Conservation (phyloP, 2,329 filamentous ascomycete genomes). For the Fusarium verticillioides region DNA sequence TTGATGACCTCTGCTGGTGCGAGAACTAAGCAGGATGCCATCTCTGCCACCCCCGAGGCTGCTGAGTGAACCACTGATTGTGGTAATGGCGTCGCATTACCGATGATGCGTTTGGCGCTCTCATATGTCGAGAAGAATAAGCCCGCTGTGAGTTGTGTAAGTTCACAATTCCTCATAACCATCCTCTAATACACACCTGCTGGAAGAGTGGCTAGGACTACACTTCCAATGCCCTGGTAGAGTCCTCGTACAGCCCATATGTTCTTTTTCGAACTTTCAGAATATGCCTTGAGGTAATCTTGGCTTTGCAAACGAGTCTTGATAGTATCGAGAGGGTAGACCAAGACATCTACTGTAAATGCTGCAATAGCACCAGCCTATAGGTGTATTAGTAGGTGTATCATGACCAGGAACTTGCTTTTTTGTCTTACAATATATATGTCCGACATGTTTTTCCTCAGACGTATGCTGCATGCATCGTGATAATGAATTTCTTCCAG, state of each 20-base stretch:
- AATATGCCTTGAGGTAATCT: conserved; percentile 76
- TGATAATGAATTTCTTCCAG: not conserved
- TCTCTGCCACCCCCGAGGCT: conserved; percentile 81
- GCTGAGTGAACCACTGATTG: conserved; percentile 76
- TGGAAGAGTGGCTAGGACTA: conserved; percentile 89
- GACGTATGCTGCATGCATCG: not conserved
- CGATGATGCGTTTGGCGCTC: conserved; percentile 73
- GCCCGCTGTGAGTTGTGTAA: conserved; percentile 66
- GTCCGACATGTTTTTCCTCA: conserved; percentile 40
- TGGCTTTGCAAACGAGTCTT: conserved; percentile 88
- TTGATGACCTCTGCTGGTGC: conserved; percentile 93
- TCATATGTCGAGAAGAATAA: conserved; percentile 94
- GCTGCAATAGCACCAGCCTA: conserved; percentile 88
- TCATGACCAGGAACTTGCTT: fast-evolving
- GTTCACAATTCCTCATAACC: not conserved
- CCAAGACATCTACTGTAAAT: conserved; percentile 84
- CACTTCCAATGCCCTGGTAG: conserved; percentile 88
- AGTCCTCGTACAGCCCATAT: conserved; percentile 74
- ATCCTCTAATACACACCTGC: conserved; percentile 65
- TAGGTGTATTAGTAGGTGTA: conserved; percentile 23
- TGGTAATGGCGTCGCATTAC: conserved; percentile 65
- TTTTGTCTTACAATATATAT: conserved; percentile 46
- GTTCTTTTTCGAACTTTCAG: conserved; percentile 63
- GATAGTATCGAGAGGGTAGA: conserved; percentile 90
- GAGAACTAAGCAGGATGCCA: conserved; percentile 86